These are phyloP conservation scores for Aspergillus carbonarius DNA, from an alignment of 2,329 filamentous ascomycete genomes.

Conservation along the genomic window DNA sequence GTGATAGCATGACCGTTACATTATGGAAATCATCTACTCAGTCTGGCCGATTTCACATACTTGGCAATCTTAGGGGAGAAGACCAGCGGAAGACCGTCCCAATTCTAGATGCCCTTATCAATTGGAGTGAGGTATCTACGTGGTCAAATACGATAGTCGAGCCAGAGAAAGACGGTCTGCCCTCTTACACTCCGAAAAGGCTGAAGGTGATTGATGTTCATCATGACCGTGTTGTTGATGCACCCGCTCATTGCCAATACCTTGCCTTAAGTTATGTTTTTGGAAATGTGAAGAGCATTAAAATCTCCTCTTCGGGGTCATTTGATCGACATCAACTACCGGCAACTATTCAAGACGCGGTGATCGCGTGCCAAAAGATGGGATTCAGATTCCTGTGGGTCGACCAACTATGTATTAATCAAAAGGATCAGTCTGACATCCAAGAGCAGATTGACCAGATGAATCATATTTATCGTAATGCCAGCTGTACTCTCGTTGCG, in stretches of 20 bases:
- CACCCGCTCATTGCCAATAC: background rate
- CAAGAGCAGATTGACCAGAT: background rate
- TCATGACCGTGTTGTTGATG: background rate
- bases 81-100: too few species aligned
- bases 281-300: background rate
- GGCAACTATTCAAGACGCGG: background rate
- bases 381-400: background rate
- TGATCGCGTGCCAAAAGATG: background rate
- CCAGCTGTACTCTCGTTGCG: background rate
- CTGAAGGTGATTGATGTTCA: background rate
- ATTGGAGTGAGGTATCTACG: too few species aligned
- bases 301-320: background rate
- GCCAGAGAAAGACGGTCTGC: too few species aligned
- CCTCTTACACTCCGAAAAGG: background rate
- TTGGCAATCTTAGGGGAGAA: too few species aligned
- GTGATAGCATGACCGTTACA: too few species aligned
- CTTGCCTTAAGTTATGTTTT: background rate
- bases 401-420: conserved; percentile 2
- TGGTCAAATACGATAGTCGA: too few species aligned
- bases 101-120: too few species aligned
- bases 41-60: too few species aligned
- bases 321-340: background rate
- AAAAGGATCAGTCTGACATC: background rate
- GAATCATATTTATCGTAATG: background rate
- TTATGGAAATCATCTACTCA: too few species aligned